Base-by-base conservation (phyloP, 768 basidiomycete species). In the Steccherinum ochraceum region DNA sequence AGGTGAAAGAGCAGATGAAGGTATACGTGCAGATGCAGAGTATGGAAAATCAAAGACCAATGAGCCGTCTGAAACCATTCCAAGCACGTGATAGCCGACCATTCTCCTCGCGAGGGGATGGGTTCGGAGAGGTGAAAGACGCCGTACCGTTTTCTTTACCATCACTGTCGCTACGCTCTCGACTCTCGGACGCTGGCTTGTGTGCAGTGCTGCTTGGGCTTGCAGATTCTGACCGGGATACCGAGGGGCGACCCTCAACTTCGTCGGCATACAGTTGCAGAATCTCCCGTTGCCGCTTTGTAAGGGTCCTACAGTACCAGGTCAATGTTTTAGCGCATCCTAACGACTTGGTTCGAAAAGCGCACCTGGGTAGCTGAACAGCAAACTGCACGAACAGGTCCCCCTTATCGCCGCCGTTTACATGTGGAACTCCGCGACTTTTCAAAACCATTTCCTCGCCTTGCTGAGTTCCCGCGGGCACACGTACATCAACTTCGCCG, bases 361-460 rank as follows among this genome's bases (percentile, higher is more conserved):
- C 30, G 30, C 7, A 93, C 96, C 94, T 86, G 23, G 96, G 96
- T 56, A 99, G 77, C 58, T 87, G 79, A 27, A 98, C 78, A 27
- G 76, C 79, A 72, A 98, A 98, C 40, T 83, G 80, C 49, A 99
- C 89, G 59, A 93, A 89, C 48, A 97, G 70, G 66, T 96, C 93
- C 30, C 95, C 90, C 54, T 77, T 83, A 55, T 77, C 78, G 40
- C 76, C 70, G 46, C 70, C 70, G 61, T 77, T 76, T 5, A 87
- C 74, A 20, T 80, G 74, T 42, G 79, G 65, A 12, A 97, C 83
- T 24, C 96, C 96, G 48, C 89, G 81, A 39, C 84, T 84, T 70
- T 87, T 89, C 61, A 99, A 70, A 19, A 96, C 89, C 82, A 95
- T 94, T 67, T 98, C 93, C 71, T 97, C 93, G 16, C 94, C 94